A percentile compares a stretch with the other conserved stretches of the same genome.
Conservation (phyloP, 768 basidiomycete species). For the Suillus subluteus region DNA sequence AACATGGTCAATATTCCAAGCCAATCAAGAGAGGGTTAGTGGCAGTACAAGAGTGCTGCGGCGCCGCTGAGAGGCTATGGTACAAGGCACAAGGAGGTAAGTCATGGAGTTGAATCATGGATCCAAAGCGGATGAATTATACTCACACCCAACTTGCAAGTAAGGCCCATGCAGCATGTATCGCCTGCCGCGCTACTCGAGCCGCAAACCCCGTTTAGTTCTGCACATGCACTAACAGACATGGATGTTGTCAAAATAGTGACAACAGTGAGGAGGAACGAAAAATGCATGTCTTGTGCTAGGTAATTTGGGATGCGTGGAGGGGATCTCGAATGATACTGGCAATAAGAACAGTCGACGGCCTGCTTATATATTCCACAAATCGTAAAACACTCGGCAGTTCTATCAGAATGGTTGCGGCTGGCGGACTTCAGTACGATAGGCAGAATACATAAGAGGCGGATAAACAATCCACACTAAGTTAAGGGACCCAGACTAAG, state of each 20-base stretch:
- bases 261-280: neutral
- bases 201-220: rapidly evolving
- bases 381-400: neutral
- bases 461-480: neutral
- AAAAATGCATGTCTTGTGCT: neutral
- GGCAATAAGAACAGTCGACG: neutral
- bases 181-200: neutral
- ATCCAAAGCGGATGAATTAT: neutral
- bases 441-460: neutral
- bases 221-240: neutral
- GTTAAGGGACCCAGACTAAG: neutral
- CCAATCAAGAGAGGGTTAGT: neutral
- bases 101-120: neutral
- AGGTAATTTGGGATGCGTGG: neutral
- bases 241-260: neutral
- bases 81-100: neutral
- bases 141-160: neutral
- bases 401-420: neutral
- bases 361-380: neutral
- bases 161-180: neutral
- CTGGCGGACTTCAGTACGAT: neutral
- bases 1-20: neutral
- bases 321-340: neutral
- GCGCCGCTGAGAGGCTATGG: neutral
- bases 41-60: neutral